These are phyloP conservation scores for Monosporascus cannonballus DNA, from an alignment of 2,329 filamentous ascomycete genomes.

Conservation along the genomic window DNA sequence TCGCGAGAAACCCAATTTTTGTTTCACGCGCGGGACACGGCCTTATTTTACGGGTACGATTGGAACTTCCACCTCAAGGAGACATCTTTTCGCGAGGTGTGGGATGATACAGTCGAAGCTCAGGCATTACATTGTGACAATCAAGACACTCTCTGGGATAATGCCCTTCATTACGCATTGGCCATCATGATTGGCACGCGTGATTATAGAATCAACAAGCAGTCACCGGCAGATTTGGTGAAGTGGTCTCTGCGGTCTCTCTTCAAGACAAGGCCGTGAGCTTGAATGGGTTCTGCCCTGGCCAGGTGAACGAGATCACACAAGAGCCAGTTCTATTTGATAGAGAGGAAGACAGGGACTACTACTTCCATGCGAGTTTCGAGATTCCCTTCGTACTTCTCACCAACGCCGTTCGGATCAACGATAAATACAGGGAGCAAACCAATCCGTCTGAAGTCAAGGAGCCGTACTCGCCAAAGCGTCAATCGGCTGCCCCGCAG, in stretches of 20 bases:
- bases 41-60: constrained; percentile 5
- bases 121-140: constrained; percentile 7
- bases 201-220: not conserved
- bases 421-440: not conserved
- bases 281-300: constrained; percentile 3
- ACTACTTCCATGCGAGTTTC: constrained; percentile 6
- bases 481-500: no score
- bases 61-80: not conserved
- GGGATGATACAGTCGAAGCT: constrained; percentile 7
- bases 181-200: constrained; percentile 1
- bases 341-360: not conserved
- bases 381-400: constrained; percentile 4
- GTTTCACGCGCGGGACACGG: constrained; percentile 12
- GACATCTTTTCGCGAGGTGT: constrained; percentile 1
- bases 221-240: not conserved
- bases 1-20: constrained; percentile 9
- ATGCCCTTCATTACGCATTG: constrained; percentile 7
- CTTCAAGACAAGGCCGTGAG: not conserved
- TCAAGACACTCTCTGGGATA: constrained; percentile 4
- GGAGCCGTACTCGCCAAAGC: no score
- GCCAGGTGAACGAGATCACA: constrained; percentile 1
- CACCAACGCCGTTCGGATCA: not conserved
- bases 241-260: not conserved
- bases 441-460: not conserved
- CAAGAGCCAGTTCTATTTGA: constrained; percentile 2